phyloP scores from a whole-genome alignment of 345 rosid species.

The Limnanthes douglasii region DNA sequence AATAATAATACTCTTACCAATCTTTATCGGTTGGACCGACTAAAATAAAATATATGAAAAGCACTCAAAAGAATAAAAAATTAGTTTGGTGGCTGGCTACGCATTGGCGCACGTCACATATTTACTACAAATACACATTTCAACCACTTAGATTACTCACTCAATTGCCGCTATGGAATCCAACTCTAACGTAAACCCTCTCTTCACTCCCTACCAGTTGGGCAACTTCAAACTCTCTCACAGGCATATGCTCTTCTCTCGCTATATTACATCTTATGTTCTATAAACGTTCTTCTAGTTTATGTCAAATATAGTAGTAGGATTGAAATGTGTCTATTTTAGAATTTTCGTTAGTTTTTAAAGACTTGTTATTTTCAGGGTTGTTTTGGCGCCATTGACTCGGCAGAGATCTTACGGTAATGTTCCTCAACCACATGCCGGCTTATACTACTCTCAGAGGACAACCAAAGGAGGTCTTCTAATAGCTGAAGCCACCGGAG shows the following conservation, averaged over 20 bases:
- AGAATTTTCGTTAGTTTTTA: not conserved
- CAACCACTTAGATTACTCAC: no score
- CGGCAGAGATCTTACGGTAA: constrained; percentile 36
- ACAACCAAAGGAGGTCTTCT: constrained; percentile 41
- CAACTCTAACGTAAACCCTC: no score
- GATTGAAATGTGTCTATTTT: no score
- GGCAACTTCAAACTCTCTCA: constrained; percentile 17
- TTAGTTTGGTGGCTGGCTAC: no score
- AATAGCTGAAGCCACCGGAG: constrained; percentile 44
- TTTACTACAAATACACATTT: no score
- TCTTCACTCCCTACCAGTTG: constrained; percentile 13
- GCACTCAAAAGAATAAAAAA: no score
- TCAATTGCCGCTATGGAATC: no score
- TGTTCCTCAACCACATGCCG: constrained; percentile 63
- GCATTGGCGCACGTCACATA: no score
- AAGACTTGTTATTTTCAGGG: constrained; percentile 11
- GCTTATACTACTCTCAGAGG: constrained; percentile 60
- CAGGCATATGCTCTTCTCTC: constrained; percentile 8
- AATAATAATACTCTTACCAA: no score
- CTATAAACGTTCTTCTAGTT: not conserved
- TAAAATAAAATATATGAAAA: no score
- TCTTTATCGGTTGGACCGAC: no score
- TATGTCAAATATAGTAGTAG: no score
- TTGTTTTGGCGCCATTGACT: constrained; percentile 49
- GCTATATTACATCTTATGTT: not conserved